Base-by-base conservation (phyloP, 2,329 filamentous ascomycete species). In the Microcera coccophila region DNA sequence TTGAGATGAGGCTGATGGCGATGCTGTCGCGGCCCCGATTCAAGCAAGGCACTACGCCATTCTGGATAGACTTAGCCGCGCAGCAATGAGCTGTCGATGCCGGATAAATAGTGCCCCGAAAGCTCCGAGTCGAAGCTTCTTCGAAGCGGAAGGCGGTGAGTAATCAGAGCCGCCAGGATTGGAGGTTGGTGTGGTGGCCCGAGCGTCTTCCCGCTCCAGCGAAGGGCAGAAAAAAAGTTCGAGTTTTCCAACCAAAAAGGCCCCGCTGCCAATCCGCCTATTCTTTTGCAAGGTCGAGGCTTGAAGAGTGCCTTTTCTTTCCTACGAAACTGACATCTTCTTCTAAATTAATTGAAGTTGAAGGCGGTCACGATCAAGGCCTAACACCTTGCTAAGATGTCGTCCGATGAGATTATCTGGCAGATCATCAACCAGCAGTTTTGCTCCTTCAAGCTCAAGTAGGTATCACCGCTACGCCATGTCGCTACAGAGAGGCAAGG, bases 341-440 rank as follows among this genome's bases (percentile, higher is more conserved):
- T 26, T 12, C 12, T 12, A 7, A 26, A 26, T 12, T 26, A 7
- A 7, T 26, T 12, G 7, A 12, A 26, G 7, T 26, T 26, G 22
- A 26, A 12, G 22, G 12, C 7, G 7, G 7, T 26, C 22, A 12
- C 12, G 22, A 26, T 26, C 22, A 12, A 26, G 22, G 12, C 12
- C 12, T 7, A 26, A 26, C 7, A 26, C 7, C 7, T 12, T 26
- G 37, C 36, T 60, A 69, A 46, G 44, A 94, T 93, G 87, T 82
- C 87, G 45, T 94, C 89, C 50, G 91, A 97, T 75, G 91, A 97
- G 70, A 94, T 97, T 53, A 85, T 97, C 52, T 98, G 93, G 93
- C 84, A 90, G 66, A 87, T 96, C 44, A 95, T 96, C 56, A 94
- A 95, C 69, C 87, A 93, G 69, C 87, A 91, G 63, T 94, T 93